A percentile compares a stretch with the other conserved stretches of the same genome.
Conservation (phyloP, 192 early-diverging fungal species). For the Dissophora globulifera region DNA sequence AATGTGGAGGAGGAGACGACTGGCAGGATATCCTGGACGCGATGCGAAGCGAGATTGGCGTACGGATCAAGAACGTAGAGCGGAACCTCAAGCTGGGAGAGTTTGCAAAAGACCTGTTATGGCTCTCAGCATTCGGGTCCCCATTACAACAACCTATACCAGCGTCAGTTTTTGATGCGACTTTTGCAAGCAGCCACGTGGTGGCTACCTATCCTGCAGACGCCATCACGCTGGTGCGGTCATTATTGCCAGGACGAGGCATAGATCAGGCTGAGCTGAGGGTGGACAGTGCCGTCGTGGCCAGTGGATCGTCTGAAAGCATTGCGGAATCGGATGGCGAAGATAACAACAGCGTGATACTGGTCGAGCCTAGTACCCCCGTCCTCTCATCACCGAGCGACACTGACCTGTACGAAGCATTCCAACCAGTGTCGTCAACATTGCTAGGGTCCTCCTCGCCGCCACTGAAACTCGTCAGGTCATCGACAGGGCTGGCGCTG, state of each 20-base stretch:
- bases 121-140: slow-evolving; percentile 38
- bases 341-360: slow-evolving; percentile 6
- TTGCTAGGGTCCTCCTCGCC: slow-evolving; percentile 1
- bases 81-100: slow-evolving; percentile 42
- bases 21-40: slow-evolving; percentile 45
- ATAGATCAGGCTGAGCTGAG: neutral
- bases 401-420: neutral
- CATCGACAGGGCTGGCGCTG: slow-evolving; percentile 11
- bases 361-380: slow-evolving; percentile 3
- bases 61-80: slow-evolving; percentile 48
- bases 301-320: neutral
- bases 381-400: neutral
- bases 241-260: slow-evolving; percentile 9
- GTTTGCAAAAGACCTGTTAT: slow-evolving; percentile 41
- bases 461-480: slow-evolving; percentile 22
- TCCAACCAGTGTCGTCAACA: neutral
- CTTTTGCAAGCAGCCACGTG: neutral
- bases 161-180: neutral
- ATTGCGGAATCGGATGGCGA: neutral
- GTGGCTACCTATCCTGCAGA: slow-evolving; percentile 5
- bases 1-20: slow-evolving; percentile 27
- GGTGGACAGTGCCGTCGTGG: neutral
- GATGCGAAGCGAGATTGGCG: slow-evolving; percentile 44
- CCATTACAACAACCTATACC: neutral
- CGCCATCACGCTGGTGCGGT: slow-evolving; percentile 26